Percentiles rank a stretch among this genome's conserved stretches.
These are phyloP conservation scores for Calycina herbarum DNA, from an alignment of 2,329 filamentous ascomycete genomes.

Conservation along the genomic window DNA sequence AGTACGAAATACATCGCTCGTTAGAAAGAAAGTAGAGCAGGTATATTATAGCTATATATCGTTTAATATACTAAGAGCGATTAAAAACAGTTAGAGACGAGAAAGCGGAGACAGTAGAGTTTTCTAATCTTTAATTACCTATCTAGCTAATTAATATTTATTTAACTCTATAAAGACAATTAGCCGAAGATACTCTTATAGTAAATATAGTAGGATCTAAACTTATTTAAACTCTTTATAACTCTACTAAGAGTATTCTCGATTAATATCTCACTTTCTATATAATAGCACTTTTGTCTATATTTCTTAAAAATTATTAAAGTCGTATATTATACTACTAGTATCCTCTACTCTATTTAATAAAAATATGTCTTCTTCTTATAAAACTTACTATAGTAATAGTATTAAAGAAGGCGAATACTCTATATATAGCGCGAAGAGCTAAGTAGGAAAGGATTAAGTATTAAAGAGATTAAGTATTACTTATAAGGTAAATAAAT, in stretches of 20 bases:
- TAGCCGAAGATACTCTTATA: slow-evolving; percentile 3
- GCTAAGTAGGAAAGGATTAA: slow-evolving; percentile 13
- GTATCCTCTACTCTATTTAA: slow-evolving; percentile 11
- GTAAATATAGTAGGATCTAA: slow-evolving; percentile 12
- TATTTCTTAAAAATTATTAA: slow-evolving; percentile 15
- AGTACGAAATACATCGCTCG: slow-evolving; percentile 10
- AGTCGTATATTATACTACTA: slow-evolving; percentile 10
- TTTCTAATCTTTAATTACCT: slow-evolving; percentile 9
- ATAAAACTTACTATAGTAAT: slow-evolving; percentile 8
- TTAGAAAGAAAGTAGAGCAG: slow-evolving; percentile 15
- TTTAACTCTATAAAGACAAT: too few relatives aligned
- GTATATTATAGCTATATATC: slow-evolving; percentile 12
- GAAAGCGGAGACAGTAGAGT: slow-evolving; percentile 9
- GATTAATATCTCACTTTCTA: slow-evolving; percentile 15
- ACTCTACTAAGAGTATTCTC: slow-evolving; percentile 11
- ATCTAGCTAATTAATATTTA: slow-evolving; percentile 11
- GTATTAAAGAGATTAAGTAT: slow-evolving; percentile 13
- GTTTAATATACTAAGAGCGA: slow-evolving; percentile 13
- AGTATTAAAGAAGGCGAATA: slow-evolving; percentile 14
- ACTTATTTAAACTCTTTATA: slow-evolving; percentile 17
- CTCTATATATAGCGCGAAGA: slow-evolving; percentile 9
- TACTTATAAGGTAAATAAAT: slow-evolving; percentile 13
- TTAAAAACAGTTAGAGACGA: slow-evolving; percentile 12
- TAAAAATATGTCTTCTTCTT: slow-evolving; percentile 14
- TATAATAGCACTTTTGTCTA: slow-evolving; percentile 11